Evolutionary conservation across 768 basidiomycete species (phyloP), one percentile per base, ranked within the genome.

Genomic region (Rhizopogon vulgaris): DNA sequence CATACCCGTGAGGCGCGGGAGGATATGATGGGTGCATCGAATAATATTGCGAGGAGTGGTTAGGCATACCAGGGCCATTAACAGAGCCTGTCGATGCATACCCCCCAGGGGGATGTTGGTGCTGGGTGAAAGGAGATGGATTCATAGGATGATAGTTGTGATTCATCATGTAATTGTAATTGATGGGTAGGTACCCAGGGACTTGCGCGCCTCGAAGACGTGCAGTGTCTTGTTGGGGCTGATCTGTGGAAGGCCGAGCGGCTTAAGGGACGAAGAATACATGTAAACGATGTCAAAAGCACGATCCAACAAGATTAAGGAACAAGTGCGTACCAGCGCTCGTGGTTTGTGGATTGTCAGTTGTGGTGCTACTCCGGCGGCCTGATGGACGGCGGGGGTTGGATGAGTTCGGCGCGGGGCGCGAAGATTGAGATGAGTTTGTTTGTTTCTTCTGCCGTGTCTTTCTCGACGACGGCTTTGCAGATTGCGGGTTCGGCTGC

Each of bases 111-210:
- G 68, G 58, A 69, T 70, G 71, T 32, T 45, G 43, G 17, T 72
- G 68, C 40, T 75, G 73, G 24, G 74, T 57, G 56, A 74, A 77
- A 10, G 73, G 72, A 51, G 83, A 74, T 54, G 80, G 78, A 61
- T 79, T 82, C 57, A 80, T 71, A 24, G 83, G 77, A 42, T 45
- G 43, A 60, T 87, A 89, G 53, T 78, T 69, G 49, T 82, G 81
- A 65, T 87, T 89, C 85, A 87, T 88, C 65, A 82, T 73, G 60
- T 64, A 71, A 41, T 78, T 81, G 8, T 78, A 71, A 22, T 22
- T 22, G 24, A 73, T 73, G 34, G 71, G 72, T 42, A 80, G 79
- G 65, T 82, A 83, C 14, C 80, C 77, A 60, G 78, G 80, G 56
- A 78, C 74, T 52, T 69, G 65, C 45, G 64, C 67, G 37, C 59